Evolutionary conservation across 208 protist species (phyloP), one percentile per base, ranked within the genome.

Genomic region (Acanthamoeba culbertsoni): DNA sequence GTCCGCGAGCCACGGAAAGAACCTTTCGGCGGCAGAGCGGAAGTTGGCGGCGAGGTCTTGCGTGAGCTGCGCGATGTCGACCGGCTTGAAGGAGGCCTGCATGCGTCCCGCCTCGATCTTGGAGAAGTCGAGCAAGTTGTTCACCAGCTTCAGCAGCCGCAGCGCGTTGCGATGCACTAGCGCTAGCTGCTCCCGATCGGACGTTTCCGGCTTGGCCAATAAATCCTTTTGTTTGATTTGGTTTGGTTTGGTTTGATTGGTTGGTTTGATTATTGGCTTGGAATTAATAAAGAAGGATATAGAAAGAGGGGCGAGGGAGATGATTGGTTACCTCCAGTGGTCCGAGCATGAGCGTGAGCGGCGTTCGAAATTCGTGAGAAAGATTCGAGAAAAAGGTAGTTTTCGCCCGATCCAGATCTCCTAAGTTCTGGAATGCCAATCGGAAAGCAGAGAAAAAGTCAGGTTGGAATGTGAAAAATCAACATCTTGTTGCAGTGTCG

Each of bases 361-460:
- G 94, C 86, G 93, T 95, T 71, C 93, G 91, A 53, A 95, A 95
- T 79, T 95, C 94, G 51, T 95, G 94, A 37, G 86, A 94, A 33
- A 95, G 59, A 92, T 95, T 95, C 23, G 33, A 57, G 79, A 93
- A 93, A 42, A 93, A 93, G 14, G 77, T 91, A 18, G 91, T 93
- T 37, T 93, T 93, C 7, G 86, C 91, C n/a, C 75, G 68, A 68
- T 93, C 91, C 51, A 93, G 71, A 14, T 93, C 79, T 48, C 79
- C 63, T 26, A 93, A 42, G 3, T 16, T 75, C 91, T 93, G n/a
- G n/a, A n/a, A n/a, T n/a, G n/a, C n/a, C n/a, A n/a, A n/a, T n/a
- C n/a, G n/a, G n/a, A n/a, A n/a, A n/a, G 75, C 20, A 23, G 12
- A 45, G n/a, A 42, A 68, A 42, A 57, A 53, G 68, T 86, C 8